Evolutionary conservation across 371 early-diverging fungal species (phyloP).

Genomic region (Mortierella sp.): DNA sequence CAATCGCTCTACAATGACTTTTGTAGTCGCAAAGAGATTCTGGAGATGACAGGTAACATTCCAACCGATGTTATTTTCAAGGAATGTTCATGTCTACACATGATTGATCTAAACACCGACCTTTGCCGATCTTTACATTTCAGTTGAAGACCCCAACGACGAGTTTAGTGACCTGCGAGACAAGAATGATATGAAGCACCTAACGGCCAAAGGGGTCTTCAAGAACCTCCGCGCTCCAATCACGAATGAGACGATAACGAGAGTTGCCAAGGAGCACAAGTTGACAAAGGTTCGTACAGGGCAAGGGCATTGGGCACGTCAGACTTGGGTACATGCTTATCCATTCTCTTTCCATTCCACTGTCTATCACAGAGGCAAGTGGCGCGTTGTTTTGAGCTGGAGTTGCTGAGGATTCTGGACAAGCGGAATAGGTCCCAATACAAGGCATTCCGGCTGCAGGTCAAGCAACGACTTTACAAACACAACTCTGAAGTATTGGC

Average conservation of each 20-base stretch:
- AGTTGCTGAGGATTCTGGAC: conserved; percentile 68
- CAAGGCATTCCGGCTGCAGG: conserved; percentile 76
- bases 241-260: conserved; percentile 54
- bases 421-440: conserved; percentile 61
- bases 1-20: conserved; percentile 69
- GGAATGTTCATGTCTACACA: neutral
- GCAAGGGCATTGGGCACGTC: too few species aligned
- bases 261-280: conserved; percentile 63
- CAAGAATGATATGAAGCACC: conserved; percentile 76
- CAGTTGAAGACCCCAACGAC: conserved; percentile 95
- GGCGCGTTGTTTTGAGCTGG: conserved; percentile 82
- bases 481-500: conserved; percentile 67
- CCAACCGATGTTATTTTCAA: too few species aligned
- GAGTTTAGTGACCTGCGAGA: conserved; percentile 89
- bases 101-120: neutral
- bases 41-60: conserved; percentile 67
- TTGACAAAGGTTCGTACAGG: conserved; percentile 61
- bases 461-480: conserved; percentile 83
- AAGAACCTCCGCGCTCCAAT: conserved; percentile 71
- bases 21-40: conserved; percentile 61
- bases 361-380: conserved; percentile 79
- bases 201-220: conserved; percentile 70
- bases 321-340: neutral
- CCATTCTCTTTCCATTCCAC: neutral
- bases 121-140: neutral